Evolutionary conservation across 331 rosid genomes (phyloP).

Genomic region (Arachis monticola): DNA sequence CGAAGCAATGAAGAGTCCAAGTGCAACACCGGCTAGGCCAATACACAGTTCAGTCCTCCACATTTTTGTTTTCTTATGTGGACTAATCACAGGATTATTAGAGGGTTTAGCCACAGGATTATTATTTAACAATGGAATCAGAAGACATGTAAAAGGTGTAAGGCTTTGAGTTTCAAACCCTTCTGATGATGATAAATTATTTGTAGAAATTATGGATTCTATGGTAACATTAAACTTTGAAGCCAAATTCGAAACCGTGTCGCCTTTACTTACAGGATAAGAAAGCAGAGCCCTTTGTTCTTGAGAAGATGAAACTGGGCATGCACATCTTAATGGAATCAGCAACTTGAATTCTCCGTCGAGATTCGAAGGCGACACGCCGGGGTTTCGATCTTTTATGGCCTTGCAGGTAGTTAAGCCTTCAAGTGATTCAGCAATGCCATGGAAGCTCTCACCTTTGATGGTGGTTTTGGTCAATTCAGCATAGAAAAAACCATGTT

Average conservation of each 20-base stretch:
- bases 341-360: constrained; percentile 47
- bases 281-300: constrained; percentile 61
- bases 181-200: constrained; percentile 49
- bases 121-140: constrained; percentile 62
- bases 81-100: constrained; percentile 40
- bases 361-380: constrained; percentile 62
- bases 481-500: constrained; percentile 53
- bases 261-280: constrained; percentile 74
- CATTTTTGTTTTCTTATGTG: constrained; percentile 66
- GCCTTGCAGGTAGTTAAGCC: constrained; percentile 82
- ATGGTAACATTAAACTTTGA: constrained; percentile 62
- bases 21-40: constrained; percentile 51
- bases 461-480: constrained; percentile 55
- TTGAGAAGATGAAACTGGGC: constrained; percentile 60
- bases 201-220: constrained; percentile 63
- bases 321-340: constrained; percentile 79
- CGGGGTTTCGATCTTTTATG: constrained; percentile 60
- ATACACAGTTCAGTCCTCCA: constrained; percentile 50
- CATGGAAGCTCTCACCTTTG: constrained; percentile 73
- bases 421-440: constrained; percentile 67
- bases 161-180: constrained; percentile 42
- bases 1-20: constrained; percentile 59
- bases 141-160: constrained; percentile 61
- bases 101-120: constrained; percentile 53
- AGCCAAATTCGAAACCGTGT: constrained; percentile 71